Base-by-base conservation (phyloP, 345 rosid genomes). In the Eucalyptus brandiana region DNA sequence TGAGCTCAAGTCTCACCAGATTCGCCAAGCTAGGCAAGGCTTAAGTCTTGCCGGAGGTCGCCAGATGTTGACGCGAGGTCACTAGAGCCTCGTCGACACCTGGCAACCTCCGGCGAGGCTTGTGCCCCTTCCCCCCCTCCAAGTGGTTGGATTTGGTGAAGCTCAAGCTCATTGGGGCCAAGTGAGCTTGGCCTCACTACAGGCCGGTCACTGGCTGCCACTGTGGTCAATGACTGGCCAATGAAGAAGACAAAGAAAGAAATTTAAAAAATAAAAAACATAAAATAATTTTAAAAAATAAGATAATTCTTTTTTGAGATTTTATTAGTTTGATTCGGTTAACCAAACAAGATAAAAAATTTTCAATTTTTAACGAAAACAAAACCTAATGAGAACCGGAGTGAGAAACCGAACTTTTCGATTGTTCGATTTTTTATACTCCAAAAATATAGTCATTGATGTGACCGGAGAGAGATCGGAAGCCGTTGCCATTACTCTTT, bases 61-160 rank as follows among this genome's bases (percentile, higher is more conserved):
- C 4, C 1, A 3, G 4, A 51, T 51, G 23, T 51, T 1, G 9
- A 51, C 2, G 9, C 0, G 54, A 51, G 54, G 54, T 51, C 54
- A 51, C 23, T 17, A 51, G 54, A 51, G 54, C 54, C 54, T 51
- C 8, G 0, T 51, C 0, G 8, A 51, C 9, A 51, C 8, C 0
- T 17, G 0, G 54, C 1, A 1, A 51, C 9, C 54, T 17, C 23
- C 2, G 0, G 4, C 2, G 23, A 17, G 54, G 54, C 0, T 51
- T 51, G 54, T 3, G 2, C 1, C 8, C 54, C 9, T 8, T 0
- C 4, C 8, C 54, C 21, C 56, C 23, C 8, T 8, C 8, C 4
- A 18, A 51, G 23, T 51, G 23, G 23, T 1, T 1, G 1, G 23
- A 51, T 51, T 0, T 18, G 0, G 9, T 18, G 56, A 18, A 8